Conservation (phyloP, 148 eudicot species). For the Vaccinium vitisidaea region DNA sequence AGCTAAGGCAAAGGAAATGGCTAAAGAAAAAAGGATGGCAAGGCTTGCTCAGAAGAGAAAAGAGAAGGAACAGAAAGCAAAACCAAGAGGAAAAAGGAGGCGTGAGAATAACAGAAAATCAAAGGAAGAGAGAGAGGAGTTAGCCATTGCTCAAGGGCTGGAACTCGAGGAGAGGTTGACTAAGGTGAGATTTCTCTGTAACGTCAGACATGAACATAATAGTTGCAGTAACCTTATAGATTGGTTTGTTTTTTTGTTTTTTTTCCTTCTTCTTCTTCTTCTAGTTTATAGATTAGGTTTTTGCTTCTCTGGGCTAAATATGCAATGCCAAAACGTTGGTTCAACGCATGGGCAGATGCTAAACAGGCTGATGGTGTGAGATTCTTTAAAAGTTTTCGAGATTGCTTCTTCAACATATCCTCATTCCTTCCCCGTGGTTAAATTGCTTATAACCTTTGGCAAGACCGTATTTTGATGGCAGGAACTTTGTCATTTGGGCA, state of each 20-base stretch:
- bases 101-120: constrained; percentile 31
- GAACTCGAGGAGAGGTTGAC: constrained; percentile 50
- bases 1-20: constrained; percentile 46
- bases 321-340: background rate
- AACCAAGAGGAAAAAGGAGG: constrained; percentile 26
- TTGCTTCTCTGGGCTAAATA: background rate
- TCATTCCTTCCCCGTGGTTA: background rate
- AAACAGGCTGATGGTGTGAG: background rate
- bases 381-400: background rate
- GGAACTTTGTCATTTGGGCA: background rate
- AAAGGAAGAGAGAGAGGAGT: constrained; percentile 43
- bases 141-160: constrained; percentile 30
- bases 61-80: constrained; percentile 36
- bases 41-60: constrained; percentile 31
- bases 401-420: constrained; percentile 5
- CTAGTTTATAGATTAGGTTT: background rate
- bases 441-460: background rate
- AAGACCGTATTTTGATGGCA: background rate
- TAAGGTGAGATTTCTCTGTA: constrained; percentile 42
- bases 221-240: background rate
- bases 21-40: constrained; percentile 33
- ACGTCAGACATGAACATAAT: background rate
- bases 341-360: background rate
- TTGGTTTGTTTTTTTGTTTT: background rate
- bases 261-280: too few species aligned